These are phyloP conservation scores for Talaromyces sp. DNA, from an alignment of 2,329 filamentous ascomycete genomes.

Conservation along the genomic window DNA sequence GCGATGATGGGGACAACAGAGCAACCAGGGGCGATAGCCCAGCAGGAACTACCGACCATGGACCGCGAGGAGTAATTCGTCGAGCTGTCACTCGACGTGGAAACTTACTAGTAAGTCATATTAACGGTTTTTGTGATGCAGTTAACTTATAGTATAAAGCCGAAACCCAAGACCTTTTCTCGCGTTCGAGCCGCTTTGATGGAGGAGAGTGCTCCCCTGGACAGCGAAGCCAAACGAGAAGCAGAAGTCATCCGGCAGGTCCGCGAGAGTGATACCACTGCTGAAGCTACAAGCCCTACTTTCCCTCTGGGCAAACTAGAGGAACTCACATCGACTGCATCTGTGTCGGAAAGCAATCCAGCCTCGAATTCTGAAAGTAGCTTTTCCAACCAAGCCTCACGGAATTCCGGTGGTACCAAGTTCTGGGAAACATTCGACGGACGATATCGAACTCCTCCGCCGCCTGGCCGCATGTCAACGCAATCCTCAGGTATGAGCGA, in stretches of 20 bases:
- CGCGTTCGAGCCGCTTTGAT: slow-evolving; percentile 83
- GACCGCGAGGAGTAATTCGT: slow-evolving; percentile 70
- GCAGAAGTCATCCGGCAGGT: slow-evolving; percentile 95
- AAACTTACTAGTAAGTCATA: slow-evolving; percentile 69
- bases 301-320: slow-evolving; percentile 28
- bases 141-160: slow-evolving; percentile 47
- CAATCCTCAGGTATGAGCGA: slow-evolving; percentile 44
- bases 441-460: slow-evolving; percentile 60
- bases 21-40: slow-evolving; percentile 30
- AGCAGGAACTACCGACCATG: slow-evolving; percentile 47
- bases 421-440: slow-evolving; percentile 80
- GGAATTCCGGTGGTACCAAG: slow-evolving; percentile 64
- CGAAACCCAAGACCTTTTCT: slow-evolving; percentile 93
- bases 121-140: neutral
- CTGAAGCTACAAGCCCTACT: slow-evolving; percentile 41
- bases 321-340: slow-evolving; percentile 30
- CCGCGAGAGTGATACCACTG: slow-evolving; percentile 74
- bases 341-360: slow-evolving; percentile 17
- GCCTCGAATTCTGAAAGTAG: slow-evolving; percentile 52
- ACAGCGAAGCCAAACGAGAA: slow-evolving; percentile 83
- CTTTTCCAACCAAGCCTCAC: slow-evolving; percentile 69
- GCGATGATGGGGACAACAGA: slow-evolving; percentile 66
- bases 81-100: slow-evolving; percentile 79
- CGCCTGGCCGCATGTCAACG: slow-evolving; percentile 53
- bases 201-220: slow-evolving; percentile 82